Conservation (phyloP, 148 eudicot species). For the Heliosperma pusillum region DNA sequence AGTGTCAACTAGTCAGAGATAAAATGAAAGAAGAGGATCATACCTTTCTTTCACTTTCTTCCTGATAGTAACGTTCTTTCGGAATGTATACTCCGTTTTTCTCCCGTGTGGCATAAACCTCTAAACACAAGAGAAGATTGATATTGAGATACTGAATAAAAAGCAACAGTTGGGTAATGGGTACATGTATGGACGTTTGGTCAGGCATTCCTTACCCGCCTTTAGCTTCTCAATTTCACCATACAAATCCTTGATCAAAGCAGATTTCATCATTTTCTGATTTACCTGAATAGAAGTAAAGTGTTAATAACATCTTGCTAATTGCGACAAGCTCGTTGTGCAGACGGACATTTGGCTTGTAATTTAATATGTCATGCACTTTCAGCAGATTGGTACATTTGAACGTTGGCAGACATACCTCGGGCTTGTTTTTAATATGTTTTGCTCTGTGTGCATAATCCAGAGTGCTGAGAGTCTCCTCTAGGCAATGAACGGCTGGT, state of each 20-base stretch:
- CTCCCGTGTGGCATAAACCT: constrained; percentile 86
- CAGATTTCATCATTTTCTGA: constrained; percentile 94
- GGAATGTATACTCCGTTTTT: constrained; percentile 85
- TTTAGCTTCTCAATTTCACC: constrained; percentile 88
- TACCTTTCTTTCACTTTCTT: constrained; percentile 82
- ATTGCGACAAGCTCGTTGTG: background rate
- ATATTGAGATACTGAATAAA: background rate
- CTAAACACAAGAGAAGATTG: constrained; percentile 31
- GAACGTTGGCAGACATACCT: constrained; percentile 39
- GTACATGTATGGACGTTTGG: background rate
- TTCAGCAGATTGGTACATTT: background rate
- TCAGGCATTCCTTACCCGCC: constrained; percentile 42
- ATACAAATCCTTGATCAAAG: constrained; percentile 86
- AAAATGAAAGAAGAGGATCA: background rate
- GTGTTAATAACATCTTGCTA: background rate
- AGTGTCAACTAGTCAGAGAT: background rate
- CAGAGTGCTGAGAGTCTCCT: constrained; percentile 86
- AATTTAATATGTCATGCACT: background rate
- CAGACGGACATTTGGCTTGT: background rate
- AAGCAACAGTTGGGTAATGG: background rate
- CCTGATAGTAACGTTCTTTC: constrained; percentile 82
- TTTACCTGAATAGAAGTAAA: constrained; percentile 48
- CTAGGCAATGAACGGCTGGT: constrained; percentile 93
- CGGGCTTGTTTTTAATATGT: constrained; percentile 83
- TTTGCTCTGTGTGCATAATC: constrained; percentile 97